Conservation (phyloP, 2,329 filamentous ascomycete genomes). For the Elsinoe batatas region DNA sequence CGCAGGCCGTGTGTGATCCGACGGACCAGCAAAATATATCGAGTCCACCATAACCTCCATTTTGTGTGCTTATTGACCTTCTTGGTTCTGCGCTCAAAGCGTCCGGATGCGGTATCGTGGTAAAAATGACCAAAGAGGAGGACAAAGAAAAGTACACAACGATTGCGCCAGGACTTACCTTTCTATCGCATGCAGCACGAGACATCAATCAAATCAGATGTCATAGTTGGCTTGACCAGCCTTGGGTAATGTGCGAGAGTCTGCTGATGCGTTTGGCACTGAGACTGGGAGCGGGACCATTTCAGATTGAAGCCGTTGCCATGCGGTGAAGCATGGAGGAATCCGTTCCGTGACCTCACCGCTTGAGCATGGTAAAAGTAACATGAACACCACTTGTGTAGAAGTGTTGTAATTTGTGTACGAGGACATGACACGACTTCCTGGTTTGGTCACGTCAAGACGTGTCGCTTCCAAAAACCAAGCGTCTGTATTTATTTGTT, state of each 20-base stretch:
- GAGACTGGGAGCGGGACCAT: neutral
- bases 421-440: too few relatives aligned
- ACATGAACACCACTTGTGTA: too few relatives aligned
- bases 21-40: neutral
- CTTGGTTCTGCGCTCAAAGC: neutral
- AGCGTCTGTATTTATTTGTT: conserved; percentile 10
- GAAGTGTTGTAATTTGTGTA: neutral
- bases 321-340: neutral
- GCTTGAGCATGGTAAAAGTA: neutral
- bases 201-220: conserved; percentile 2
- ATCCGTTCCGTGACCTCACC: neutral
- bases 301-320: conserved; percentile 9
- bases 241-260: neutral
- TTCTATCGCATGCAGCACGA: conserved; percentile 10
- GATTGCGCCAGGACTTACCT: conserved; percentile 4
- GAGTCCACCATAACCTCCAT: neutral
- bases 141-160: neutral
- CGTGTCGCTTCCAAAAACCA: neutral
- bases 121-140: neutral
- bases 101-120: conserved; percentile 2
- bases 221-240: conserved; percentile 11
- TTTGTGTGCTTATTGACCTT: neutral
- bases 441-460: too few relatives aligned
- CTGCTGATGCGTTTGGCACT: conserved; percentile 10
- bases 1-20: neutral